phyloP scores from a whole-genome alignment of 1,284 basidiomycete genomes.

The Pseudozyma sp. region DNA sequence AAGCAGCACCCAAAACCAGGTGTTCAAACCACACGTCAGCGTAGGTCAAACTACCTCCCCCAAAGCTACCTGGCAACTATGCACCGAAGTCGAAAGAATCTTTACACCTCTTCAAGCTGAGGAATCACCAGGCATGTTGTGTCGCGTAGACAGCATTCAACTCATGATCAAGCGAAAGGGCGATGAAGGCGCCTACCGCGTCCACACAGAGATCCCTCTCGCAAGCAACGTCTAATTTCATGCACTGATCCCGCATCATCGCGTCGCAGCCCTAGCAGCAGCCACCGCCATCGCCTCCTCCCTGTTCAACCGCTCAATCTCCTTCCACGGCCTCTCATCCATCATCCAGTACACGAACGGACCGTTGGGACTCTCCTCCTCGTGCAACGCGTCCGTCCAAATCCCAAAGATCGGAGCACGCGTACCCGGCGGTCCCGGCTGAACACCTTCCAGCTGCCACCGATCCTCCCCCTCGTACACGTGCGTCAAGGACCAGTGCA shows the following conservation, averaged over 20 bases:
- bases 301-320: constrained; percentile 36
- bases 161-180: constrained; percentile 30
- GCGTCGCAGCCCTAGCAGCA: constrained; percentile 12
- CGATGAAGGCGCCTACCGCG: constrained; percentile 5
- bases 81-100: constrained; percentile 1
- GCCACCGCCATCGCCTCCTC: constrained; percentile 17
- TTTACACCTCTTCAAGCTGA: neutral
- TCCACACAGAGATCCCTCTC: constrained; percentile 7
- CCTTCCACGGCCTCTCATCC: constrained; percentile 49
- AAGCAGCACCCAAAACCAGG: neutral
- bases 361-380: constrained; percentile 43
- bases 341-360: constrained; percentile 53
- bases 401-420: constrained; percentile 54
- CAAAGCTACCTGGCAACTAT: constrained; percentile 17
- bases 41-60: constrained; percentile 14
- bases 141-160: constrained; percentile 13
- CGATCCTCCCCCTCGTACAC: constrained; percentile 56
- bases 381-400: constrained; percentile 49
- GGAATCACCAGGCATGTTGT: constrained; percentile 6
- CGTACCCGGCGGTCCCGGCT: constrained; percentile 52
- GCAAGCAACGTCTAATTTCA: neutral
- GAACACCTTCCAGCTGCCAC: constrained; percentile 50
- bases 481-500: constrained; percentile 55
- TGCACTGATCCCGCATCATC: neutral
- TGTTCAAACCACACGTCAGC: constrained; percentile 29